A percentile compares a stretch with the other conserved stretches of the same genome.
phyloP scores from a whole-genome alignment of 2,329 filamentous ascomycete species.

The Xylaria sp. region DNA sequence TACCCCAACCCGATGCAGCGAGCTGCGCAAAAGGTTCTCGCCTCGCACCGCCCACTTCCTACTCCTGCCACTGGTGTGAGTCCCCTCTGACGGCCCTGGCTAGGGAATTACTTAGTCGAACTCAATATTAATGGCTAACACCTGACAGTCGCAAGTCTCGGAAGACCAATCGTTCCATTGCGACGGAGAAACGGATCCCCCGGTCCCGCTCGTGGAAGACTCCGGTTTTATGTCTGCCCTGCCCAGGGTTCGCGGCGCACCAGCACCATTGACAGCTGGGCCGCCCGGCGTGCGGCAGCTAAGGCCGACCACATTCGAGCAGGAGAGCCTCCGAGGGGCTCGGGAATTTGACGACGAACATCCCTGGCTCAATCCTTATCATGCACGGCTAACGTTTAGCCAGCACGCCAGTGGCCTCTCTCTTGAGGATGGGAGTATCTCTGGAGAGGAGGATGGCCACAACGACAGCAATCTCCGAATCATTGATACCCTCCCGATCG shows the following conservation, averaged over 20 bases:
- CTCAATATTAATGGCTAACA: conserved; percentile 15
- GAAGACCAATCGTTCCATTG: neutral
- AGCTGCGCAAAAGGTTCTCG: conserved; percentile 54
- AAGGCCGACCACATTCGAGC: conserved; percentile 51
- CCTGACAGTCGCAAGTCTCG: conserved; percentile 30
- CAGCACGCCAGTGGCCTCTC: conserved; percentile 15
- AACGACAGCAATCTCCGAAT: conserved; percentile 25
- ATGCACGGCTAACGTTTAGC: conserved; percentile 1
- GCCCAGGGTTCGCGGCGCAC: conserved; percentile 48
- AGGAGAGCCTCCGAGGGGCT: conserved; percentile 35
- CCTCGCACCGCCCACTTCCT: conserved; percentile 36
- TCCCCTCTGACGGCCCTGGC: conserved; percentile 9
- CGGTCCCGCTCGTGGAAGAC: conserved; percentile 26
- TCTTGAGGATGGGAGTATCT: conserved; percentile 19
- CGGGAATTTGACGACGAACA: conserved; percentile 32
- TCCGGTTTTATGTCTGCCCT: conserved; percentile 33
- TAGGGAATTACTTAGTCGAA: conserved; percentile 15
- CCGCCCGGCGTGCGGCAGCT: conserved; percentile 60
- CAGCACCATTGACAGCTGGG: conserved; percentile 59
- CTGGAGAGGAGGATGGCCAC: conserved; percentile 1
- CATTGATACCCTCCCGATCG: conserved; percentile 40
- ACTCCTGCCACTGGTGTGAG: conserved; percentile 21
- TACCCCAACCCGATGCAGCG: conserved; percentile 62
- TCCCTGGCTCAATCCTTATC: conserved; percentile 24
- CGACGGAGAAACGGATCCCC: conserved; percentile 14